Conservation (phyloP, 345 rosid genomes). For the Gynandropsis gynandra region DNA sequence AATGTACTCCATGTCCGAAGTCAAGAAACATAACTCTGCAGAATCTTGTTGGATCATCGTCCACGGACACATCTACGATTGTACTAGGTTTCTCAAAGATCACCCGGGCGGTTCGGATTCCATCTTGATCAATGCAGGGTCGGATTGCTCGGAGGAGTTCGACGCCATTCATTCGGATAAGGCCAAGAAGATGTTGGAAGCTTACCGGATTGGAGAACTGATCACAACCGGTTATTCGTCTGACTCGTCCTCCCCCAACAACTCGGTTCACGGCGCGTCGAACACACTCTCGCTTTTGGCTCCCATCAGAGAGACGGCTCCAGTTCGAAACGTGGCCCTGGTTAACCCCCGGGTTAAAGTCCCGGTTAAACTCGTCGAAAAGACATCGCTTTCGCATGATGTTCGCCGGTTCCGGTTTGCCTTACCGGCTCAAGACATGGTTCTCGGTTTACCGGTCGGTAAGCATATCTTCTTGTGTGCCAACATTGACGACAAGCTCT, state of each 20-base stretch:
- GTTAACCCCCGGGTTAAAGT: slow-evolving; percentile 63
- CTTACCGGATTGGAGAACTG: slow-evolving; percentile 66
- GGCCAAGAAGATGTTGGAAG: slow-evolving; percentile 75
- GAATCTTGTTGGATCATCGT: slow-evolving; percentile 91
- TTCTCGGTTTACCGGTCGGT: slow-evolving; percentile 71
- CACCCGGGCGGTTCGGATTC: slow-evolving; percentile 91
- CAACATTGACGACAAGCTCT: slow-evolving; percentile 50
- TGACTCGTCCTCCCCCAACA: slow-evolving; percentile 61
- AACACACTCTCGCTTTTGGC: slow-evolving; percentile 32
- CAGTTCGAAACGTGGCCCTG: slow-evolving; percentile 42
- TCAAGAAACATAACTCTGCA: slow-evolving; percentile 52
- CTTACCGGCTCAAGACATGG: slow-evolving; percentile 58
- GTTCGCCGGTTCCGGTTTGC: slow-evolving; percentile 65
- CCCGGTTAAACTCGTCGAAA: slow-evolving; percentile 65
- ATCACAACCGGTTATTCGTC: slow-evolving; percentile 46
- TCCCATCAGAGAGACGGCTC: slow-evolving; percentile 49
- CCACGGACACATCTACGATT: slow-evolving; percentile 83
- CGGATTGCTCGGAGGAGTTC: slow-evolving; percentile 91
- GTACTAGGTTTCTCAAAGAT: slow-evolving; percentile 74
- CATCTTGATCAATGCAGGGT: slow-evolving; percentile 79
- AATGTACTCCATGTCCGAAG: slow-evolving; percentile 57
- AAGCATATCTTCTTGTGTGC: slow-evolving; percentile 80
- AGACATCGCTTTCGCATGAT: slow-evolving; percentile 63
- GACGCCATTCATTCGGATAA: slow-evolving; percentile 89
- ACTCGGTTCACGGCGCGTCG: slow-evolving; percentile 54